Base-by-base conservation (phyloP, 2,329 filamentous ascomycete genomes). In the Phoma sp. region DNA sequence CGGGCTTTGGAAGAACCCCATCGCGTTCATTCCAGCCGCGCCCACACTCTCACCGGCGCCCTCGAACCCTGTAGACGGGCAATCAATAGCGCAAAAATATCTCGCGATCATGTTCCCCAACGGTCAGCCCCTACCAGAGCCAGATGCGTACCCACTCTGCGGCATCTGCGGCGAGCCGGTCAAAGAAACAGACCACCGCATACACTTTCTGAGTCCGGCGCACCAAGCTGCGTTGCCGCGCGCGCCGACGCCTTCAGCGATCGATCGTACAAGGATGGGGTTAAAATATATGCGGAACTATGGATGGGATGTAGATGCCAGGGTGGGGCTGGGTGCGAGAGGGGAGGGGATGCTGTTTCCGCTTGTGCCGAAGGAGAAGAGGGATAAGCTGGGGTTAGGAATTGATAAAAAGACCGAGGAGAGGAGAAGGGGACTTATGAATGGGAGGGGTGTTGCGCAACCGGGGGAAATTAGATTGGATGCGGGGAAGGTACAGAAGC, bases 381-480 rank as follows among this genome's bases (percentile, higher is more conserved):
- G 87, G 36, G 86, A 93, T 68, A 92, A 84, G 3, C 77, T 89
- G 7, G 93, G 93, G 0, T 74, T 96, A 21, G 92, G 92, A 0
- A 80, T 81, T 34, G 71, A 78, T 5, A 61, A 77, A 26, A 73
- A 75, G 33, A 74, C 73, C 52, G 60, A 73, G 68, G 56, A 68
- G 73, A 58, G 76, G 74, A 76, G 74, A 56, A 77, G 75, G 20
- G 29, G 43, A 2, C 17, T 50, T 7, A 10, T 23, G 2, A 47
- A 17, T 7, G 66, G 66, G 15, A 58, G 52, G 76, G 36, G 77
- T 79, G 65, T 58, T 21, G 47, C 52, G 23, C 53, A 62, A 2
- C 53, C 56, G 82, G 65, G 54, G 7, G 56, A 64, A 39, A 58
- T 61, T 7, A 69, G 78, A 64, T 72, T 92, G 54, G 88, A 89